phyloP scores from a whole-genome alignment of 1,284 basidiomycete genomes.

The Irpex sp. region DNA sequence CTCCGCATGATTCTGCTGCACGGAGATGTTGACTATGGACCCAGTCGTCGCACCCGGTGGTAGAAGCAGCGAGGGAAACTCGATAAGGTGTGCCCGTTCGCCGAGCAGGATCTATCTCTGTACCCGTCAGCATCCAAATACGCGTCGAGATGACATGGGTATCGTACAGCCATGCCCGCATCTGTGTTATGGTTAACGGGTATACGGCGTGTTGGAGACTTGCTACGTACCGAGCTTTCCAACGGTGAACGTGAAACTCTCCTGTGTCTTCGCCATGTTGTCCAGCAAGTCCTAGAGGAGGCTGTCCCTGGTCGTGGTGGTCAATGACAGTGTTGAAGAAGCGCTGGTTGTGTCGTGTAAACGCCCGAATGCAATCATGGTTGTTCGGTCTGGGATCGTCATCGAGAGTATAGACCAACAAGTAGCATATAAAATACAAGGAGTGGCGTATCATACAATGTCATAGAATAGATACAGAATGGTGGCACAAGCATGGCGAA shows the following conservation, averaged over 20 bases:
- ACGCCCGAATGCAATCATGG: neutral
- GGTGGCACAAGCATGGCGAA: neutral
- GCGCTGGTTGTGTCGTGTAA: neutral
- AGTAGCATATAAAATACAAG: neutral
- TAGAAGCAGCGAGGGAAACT: conserved; percentile 90
- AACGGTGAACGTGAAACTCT: conserved; percentile 14
- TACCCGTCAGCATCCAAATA: conserved; percentile 6
- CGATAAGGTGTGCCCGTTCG: conserved; percentile 89
- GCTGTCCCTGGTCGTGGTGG: neutral
- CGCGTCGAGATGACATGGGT: neutral
- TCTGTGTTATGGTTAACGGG: conserved; percentile 34
- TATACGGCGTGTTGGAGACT: neutral
- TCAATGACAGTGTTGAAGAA: neutral
- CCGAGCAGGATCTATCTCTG: conserved; percentile 77
- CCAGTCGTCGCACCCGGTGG: conserved; percentile 87
- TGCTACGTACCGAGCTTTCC: conserved; percentile 8
- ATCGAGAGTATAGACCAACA: too few relatives aligned
- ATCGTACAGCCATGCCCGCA: conserved; percentile 76
- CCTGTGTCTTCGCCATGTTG: conserved; percentile 8
- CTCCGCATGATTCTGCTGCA: conserved; percentile 77
- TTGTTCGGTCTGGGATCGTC: too few relatives aligned
- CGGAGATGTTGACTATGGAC: conserved; percentile 95
- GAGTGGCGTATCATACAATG: neutral
- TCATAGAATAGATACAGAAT: neutral
- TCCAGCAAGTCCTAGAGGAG: neutral